Base-by-base conservation (phyloP, 2,329 filamentous ascomycete species). In the Aspergillus calidoustus region DNA sequence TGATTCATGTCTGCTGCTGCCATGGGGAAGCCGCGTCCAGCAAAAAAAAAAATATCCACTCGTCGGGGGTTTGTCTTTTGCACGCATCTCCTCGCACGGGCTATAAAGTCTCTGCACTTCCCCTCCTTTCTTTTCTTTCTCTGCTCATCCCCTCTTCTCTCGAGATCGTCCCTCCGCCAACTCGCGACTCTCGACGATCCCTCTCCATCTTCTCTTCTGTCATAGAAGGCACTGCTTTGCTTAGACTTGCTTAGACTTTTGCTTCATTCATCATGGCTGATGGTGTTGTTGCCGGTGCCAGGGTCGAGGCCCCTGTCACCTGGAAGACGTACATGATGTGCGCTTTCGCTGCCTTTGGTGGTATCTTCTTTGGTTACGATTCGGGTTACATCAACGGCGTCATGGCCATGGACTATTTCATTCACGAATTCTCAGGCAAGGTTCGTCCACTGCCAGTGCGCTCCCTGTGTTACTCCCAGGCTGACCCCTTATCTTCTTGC, bases 361-460 rank as follows among this genome's bases (percentile, higher is more conserved):
- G 84, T 72, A 84, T 87, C 69, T 83, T 86, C 73, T 87, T 87
- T 69, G 85, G 84, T 61, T 87, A 85, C 70, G 85, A 87, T 68
- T 84, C 83, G 54, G 83, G 83, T 59, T 85, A 85, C 70, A 85
- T 85, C 73, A 79, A 76, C 66, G 81, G 81, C 64, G 82, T 85
- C 55, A 72, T 84, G 64, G 82, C 76, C 53, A 84, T 84, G 77
- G 63, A 72, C n/a, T 79, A 78, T 68, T 84, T 85, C 74, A 82
- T 80, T 58, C 60, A 73, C 1, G 65, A 71, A 23, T 77, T 79
- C 50, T 72, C 77, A 53, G 68, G 68, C 46, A 64, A 76, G 60
- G 73, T 77, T 48, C 64, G 76, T 68, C 38, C 4, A 17, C 11
- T 47, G 11, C 7, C 30, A 4, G 8, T 19, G 19, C 19, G 28